Base-by-base conservation (phyloP, 805 yeast genomes). In the Myxozyma geophila region DNA sequence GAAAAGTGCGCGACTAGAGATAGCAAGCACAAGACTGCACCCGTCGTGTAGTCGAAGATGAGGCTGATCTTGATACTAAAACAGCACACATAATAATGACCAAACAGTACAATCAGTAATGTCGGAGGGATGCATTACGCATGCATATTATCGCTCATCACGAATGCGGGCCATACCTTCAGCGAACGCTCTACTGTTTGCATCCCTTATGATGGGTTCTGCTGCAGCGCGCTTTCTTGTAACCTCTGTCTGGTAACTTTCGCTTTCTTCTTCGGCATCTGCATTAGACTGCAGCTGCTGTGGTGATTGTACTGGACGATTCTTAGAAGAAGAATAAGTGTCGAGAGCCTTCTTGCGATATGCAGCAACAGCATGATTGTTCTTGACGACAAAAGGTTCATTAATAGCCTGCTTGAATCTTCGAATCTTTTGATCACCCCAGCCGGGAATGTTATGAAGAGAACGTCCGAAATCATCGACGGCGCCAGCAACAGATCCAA, bases 341-440 rank as follows among this genome's bases (percentile, higher is more conserved):
- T 28, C 48, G 23, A 53, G 48, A 23, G 57, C 36, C 33, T 40
- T 53, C 36, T 53, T 53, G 7, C 57, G 57, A 6, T 53, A 53
- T 9, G 57, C 57, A 23, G 35, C 39, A 6, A 39, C 48, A 13
- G 57, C 57, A 39, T 23, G 21, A 41, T 40, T 53, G 36, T 41
- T 28, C 37, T 53, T 51, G 23, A 50, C 63, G n/a, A 59, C 46
- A 59, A 74, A 73, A 13, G 73, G 73, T 54, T 74, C 74, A 8
- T 46, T 44, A 13, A 72, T 58, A 4, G 74, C 75, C 36, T 63
- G 59, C 44, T 62, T 59, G 60, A 73, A 74, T 40, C 69, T 56
- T 19, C 57, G 59, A 52, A 73, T 68, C 63, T 75, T 75, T 8
- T 70, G 62, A 33, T 75, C 75, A 9, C 78, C 78, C 77, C 76